Evolutionary conservation across 108 stramenopile genomes (phyloP).

Genomic region (Nitzschia sp.): DNA sequence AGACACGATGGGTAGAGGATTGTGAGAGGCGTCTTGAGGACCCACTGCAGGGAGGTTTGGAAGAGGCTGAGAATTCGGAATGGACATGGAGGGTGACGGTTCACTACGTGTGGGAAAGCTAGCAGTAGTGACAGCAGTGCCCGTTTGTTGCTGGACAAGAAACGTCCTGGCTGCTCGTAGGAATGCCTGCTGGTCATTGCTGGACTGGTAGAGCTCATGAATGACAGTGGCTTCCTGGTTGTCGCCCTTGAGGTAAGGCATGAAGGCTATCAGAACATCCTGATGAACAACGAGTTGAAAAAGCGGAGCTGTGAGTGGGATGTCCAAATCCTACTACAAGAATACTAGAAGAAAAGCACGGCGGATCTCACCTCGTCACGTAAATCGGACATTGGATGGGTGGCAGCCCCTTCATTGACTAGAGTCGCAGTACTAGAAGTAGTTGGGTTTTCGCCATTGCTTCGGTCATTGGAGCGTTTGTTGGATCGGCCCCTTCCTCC

Average conservation of each 20-base stretch:
- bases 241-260: conserved; percentile 64
- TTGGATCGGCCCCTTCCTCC: conserved; percentile 40
- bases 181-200: conserved; percentile 54
- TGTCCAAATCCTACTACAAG: no score
- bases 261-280: conserved; percentile 70
- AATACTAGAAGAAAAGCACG: no score
- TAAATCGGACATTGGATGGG: conserved; percentile 20
- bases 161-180: conserved; percentile 58
- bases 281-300: conserved; percentile 6
- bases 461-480: conserved; percentile 26
- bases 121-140: background rate
- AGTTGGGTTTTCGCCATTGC: conserved; percentile 8
- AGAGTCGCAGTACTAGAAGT: background rate
- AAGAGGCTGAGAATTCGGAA: no score
- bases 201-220: conserved; percentile 61
- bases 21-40: background rate
- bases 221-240: conserved; percentile 56
- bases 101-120: background rate
- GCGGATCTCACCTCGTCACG: conserved; percentile 28
- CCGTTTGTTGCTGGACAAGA: conserved; percentile 24
- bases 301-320: background rate
- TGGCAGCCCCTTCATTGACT: conserved; percentile 6
- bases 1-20: background rate
- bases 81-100: background rate
- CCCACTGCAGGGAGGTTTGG: background rate